phyloP scores from a whole-genome alignment of 2,329 filamentous ascomycete species.

The Neofusicoccum laricinum region DNA sequence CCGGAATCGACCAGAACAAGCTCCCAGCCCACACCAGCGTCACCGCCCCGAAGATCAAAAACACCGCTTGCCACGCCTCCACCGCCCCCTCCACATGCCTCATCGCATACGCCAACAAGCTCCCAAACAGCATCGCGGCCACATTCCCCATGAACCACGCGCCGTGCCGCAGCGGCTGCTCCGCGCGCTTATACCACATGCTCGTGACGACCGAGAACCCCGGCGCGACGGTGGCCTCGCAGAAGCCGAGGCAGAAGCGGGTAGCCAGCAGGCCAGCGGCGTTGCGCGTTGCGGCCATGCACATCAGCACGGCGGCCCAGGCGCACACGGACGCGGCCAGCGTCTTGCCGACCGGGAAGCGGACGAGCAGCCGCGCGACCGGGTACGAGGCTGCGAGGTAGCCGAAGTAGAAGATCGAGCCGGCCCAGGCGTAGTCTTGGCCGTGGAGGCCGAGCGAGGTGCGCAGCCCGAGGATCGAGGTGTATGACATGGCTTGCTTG shows the following conservation, averaged over 20 bases:
- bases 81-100: background rate
- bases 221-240: conserved; percentile 26
- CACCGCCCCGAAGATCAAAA: conserved; percentile 19
- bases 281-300: background rate
- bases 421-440: conserved; percentile 25
- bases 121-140: background rate
- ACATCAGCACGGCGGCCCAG: conserved; percentile 9
- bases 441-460: conserved; percentile 22
- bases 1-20: conserved; percentile 1
- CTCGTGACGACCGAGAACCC: conserved; percentile 27
- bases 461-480: conserved; percentile 25
- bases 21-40: conserved; percentile 27
- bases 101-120: conserved; percentile 9
- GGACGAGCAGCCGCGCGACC: conserved; percentile 15
- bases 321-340: conserved; percentile 10
- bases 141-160: conserved; percentile 15
- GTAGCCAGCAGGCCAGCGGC: conserved; percentile 24
- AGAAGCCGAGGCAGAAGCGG: conserved; percentile 25
- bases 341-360: conserved; percentile 13
- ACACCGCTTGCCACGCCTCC: conserved; percentile 2
- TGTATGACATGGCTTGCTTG: conserved; percentile 21
- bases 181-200: conserved; percentile 23
- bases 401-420: conserved; percentile 25
- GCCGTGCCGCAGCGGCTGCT: conserved; percentile 8
- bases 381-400: conserved; percentile 15